Percentiles rank a stretch among this genome's conserved stretches.
These are phyloP conservation scores for Penicillium concentricum DNA, from an alignment of 2,329 filamentous ascomycete species.

Conservation along the genomic window DNA sequence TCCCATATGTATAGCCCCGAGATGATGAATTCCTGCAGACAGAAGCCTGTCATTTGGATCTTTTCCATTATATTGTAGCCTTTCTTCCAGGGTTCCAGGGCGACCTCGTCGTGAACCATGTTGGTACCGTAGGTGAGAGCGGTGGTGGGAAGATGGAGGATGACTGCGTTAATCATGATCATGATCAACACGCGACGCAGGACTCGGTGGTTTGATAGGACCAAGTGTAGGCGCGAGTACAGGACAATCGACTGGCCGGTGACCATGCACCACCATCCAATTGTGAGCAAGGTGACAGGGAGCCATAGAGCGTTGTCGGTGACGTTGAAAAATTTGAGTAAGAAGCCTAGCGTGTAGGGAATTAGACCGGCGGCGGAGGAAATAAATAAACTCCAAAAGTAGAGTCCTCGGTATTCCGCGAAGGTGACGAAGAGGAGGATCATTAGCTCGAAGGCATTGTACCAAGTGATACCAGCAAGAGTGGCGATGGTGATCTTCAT, in stretches of 20 bases:
- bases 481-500: conserved; percentile 47
- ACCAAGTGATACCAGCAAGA: conserved; percentile 50
- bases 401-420: conserved; percentile 46
- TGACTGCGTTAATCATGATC: conserved; percentile 47
- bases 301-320: conserved; percentile 35
- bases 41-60: conserved; percentile 58
- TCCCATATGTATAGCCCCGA: conserved; percentile 56
- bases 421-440: conserved; percentile 52
- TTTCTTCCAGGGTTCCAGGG: conserved; percentile 24
- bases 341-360: conserved; percentile 48
- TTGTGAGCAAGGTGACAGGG: conserved; percentile 43
- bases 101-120: conserved; percentile 17
- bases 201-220: conserved; percentile 41
- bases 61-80: conserved; percentile 53
- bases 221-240: conserved; percentile 51
- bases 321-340: conserved; percentile 49
- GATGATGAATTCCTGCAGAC: conserved; percentile 56
- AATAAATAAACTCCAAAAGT: conserved; percentile 52
- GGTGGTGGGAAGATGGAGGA: conserved; percentile 48
- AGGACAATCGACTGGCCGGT: conserved; percentile 51
- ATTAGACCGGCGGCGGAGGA: conserved; percentile 46
- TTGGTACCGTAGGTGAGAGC: conserved; percentile 48
- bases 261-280: conserved; percentile 51
- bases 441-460: conserved; percentile 52
- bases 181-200: conserved; percentile 46